Percentiles rank a stretch among this genome's conserved stretches.
phyloP scores from a whole-genome alignment of 352 stramenopile species.

The Elongisporangium undulatum region DNA sequence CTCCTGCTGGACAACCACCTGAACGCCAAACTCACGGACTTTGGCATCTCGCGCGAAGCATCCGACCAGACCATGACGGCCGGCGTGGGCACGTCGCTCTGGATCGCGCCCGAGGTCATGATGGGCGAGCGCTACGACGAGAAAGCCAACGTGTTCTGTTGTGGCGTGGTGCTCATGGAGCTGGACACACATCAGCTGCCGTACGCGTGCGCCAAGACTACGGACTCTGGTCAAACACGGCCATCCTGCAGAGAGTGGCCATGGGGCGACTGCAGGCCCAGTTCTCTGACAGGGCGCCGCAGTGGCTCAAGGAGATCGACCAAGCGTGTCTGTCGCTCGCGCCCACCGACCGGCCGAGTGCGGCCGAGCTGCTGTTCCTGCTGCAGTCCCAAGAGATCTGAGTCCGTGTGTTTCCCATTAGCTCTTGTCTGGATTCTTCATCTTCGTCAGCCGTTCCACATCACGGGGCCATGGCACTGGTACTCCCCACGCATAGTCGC shows the following conservation, averaged over 20 bases:
- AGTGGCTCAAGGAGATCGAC: conserved; percentile 20
- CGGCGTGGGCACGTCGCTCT: conserved; percentile 35
- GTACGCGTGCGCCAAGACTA: conserved; percentile 31
- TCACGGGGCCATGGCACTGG: too few relatives aligned
- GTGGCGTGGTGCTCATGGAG: conserved; percentile 35
- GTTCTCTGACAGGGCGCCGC: conserved; percentile 24
- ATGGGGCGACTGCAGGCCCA: conserved; percentile 39
- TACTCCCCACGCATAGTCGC: too few relatives aligned
- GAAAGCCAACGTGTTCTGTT: conserved; percentile 44
- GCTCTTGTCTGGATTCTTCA: too few relatives aligned
- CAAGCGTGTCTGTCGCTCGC: conserved; percentile 29
- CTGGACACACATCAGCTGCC: conserved; percentile 35
- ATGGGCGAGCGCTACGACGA: conserved; percentile 39
- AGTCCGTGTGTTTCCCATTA: too few relatives aligned
- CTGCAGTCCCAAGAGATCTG: too few relatives aligned
- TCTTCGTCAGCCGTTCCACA: too few relatives aligned
- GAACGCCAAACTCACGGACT: conserved; percentile 42
- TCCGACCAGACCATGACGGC: conserved; percentile 35
- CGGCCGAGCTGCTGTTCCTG: conserved; percentile 26
- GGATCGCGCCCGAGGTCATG: conserved; percentile 41
- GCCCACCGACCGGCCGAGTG: conserved; percentile 22
- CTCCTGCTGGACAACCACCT: conserved; percentile 29
- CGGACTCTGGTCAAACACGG: conserved; percentile 26
- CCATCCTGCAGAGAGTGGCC: conserved; percentile 40
- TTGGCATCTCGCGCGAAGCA: conserved; percentile 33